Base-by-base conservation (phyloP, 148 eudicot genomes). In the Rheum nobile region DNA sequence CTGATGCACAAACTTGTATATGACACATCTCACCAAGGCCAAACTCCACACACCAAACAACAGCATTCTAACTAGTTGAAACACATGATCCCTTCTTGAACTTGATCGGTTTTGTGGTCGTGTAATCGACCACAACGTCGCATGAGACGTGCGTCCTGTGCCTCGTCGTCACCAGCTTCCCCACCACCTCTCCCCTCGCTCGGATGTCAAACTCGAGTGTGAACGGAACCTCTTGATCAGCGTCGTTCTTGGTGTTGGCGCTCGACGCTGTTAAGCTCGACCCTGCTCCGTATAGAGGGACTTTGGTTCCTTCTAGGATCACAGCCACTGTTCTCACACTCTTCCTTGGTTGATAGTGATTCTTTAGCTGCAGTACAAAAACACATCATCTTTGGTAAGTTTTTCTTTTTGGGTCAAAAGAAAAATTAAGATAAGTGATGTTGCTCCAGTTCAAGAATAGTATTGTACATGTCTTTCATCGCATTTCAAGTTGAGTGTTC, bases 201-300 rank as follows among this genome's bases (percentile, higher is more conserved):
- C 57, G 83, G 19, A 90, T 46, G 44, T 87, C 86, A 70, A 88
- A 82, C 75, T 87, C 75, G 22, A 96, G 76, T 1, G 73, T 83
- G 73, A 92, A 83, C 26, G 99, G 96, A 38, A 90, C 85, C 42
- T 72, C 71, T 13, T 59, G 70, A 59, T 29, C 16, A 4, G 50
- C 82, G 42, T 80, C 79, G 3, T 67, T 80, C 9, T 79, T 69
- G 8, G 35, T 5, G 32, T 13, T 42, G 11, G 54, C 59, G n/a
- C 37, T 77, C 0, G 89, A 75, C 8, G 76, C 82, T 17, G 75
- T 80, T 55, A 90, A 78, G 50, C 67, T 84, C 43, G 90, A 84
- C 70, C 91, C 99, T 12, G 97, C 99, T 37, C 99, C 99, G 32
- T 95, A 95, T n/a, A 95, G 76, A 0, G 99, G 99, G 10, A 95